Evolutionary conservation across 179 eudicot species (phyloP).

Genomic region (Silene noctiflora): DNA sequence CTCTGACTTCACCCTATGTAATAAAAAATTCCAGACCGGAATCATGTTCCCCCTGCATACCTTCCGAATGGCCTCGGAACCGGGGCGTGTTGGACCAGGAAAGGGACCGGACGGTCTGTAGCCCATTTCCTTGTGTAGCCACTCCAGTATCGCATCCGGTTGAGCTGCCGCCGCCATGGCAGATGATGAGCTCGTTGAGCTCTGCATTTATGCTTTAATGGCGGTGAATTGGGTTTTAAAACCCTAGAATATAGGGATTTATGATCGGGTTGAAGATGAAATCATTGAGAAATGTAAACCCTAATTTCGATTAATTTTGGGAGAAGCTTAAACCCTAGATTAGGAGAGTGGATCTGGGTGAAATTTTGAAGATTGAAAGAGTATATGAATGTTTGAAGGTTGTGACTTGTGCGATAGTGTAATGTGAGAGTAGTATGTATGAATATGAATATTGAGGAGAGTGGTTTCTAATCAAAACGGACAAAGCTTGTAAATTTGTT

Average conservation of each 20-base stretch:
- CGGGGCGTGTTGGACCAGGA: constrained; percentile 43
- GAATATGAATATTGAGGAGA: too few species aligned
- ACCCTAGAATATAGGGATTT: constrained; percentile 17
- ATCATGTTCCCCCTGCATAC: constrained; percentile 89
- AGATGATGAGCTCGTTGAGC: constrained; percentile 30
- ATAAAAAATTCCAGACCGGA: constrained; percentile 72
- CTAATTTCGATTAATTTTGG: neutral
- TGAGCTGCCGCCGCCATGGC: constrained; percentile 40
- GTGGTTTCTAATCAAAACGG: too few species aligned
- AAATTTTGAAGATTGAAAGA: neutral
- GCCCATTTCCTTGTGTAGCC: constrained; percentile 93
- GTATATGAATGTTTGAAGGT: too few species aligned
- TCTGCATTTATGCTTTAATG: constrained; percentile 35
- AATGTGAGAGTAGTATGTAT: too few species aligned
- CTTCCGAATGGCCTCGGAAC: constrained; percentile 59
- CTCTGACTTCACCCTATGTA: constrained; percentile 82
- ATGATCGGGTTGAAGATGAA: neutral
- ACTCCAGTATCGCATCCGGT: constrained; percentile 77
- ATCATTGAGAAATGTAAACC: constrained; percentile 11
- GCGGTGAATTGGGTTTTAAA: neutral
- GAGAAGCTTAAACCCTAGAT: constrained; percentile 13
- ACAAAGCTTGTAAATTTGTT: too few species aligned
- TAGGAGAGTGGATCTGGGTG: constrained; percentile 9
- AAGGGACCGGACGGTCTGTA: constrained; percentile 62
- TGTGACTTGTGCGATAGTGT: too few species aligned